Evolutionary conservation across 306 rosid genomes (phyloP).

Genomic region (Vicia sativa): DNA sequence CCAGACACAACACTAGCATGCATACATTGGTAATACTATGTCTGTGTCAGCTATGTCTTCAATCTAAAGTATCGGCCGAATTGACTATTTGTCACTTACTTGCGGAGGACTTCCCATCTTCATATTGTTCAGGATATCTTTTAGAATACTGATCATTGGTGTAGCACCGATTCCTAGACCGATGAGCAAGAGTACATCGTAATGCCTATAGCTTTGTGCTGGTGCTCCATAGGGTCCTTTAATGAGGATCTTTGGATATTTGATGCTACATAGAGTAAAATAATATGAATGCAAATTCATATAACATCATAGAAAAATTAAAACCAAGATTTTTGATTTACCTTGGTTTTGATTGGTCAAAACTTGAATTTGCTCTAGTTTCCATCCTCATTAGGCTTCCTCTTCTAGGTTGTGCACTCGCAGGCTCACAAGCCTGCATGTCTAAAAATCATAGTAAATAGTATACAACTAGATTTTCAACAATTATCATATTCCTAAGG

Average conservation of each 20-base stretch:
- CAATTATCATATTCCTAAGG: not conserved
- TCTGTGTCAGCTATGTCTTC: not conserved
- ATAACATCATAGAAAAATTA: constrained; percentile 16
- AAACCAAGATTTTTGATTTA: constrained; percentile 38
- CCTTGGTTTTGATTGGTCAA: constrained; percentile 44
- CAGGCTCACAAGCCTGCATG: constrained; percentile 68
- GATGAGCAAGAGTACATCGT: constrained; percentile 77
- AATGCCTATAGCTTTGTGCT: constrained; percentile 75
- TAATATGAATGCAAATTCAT: not conserved
- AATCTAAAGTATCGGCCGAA: not conserved
- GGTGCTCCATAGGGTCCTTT: constrained; percentile 99
- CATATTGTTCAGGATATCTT: constrained; percentile 71
- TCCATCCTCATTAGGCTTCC: constrained; percentile 71
- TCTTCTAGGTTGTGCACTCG: constrained; percentile 47
- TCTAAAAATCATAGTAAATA: constrained; percentile 36
- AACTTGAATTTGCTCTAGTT: constrained; percentile 49
- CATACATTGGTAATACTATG: not conserved
- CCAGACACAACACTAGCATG: not conserved
- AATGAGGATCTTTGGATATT: constrained; percentile 73
- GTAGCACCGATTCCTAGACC: constrained; percentile 98
- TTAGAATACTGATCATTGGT: constrained; percentile 86
- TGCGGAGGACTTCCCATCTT: constrained; percentile 30
- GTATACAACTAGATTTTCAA: not conserved
- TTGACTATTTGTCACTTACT: constrained; percentile 44
- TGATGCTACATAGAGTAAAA: constrained; percentile 30